A percentile compares a stretch with the other conserved stretches of the same genome.
Evolutionary conservation across 1,284 basidiomycete species (phyloP).

Genomic region (Rhodotorula sp.): DNA sequence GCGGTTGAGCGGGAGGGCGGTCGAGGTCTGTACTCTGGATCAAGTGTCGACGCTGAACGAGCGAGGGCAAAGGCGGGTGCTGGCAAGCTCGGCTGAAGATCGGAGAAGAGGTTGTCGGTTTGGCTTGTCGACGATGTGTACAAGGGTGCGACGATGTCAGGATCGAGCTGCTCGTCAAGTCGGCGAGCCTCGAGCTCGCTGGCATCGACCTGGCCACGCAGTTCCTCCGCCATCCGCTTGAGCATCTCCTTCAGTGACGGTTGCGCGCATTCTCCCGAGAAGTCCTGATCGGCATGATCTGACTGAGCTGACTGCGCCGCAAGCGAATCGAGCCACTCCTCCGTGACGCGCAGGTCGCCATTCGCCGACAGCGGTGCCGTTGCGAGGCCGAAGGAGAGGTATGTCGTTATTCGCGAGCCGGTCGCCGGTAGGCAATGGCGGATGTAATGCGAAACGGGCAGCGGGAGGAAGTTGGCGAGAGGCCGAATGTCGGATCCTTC

Average conservation of each 20-base stretch:
- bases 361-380: background rate
- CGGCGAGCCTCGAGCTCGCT: background rate
- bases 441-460: slow-evolving; percentile 35
- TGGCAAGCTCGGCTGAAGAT: too few relatives aligned
- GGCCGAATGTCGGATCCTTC: slow-evolving; percentile 30
- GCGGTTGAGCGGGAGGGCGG: too few relatives aligned
- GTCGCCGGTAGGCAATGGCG: slow-evolving; percentile 7
- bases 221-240: slow-evolving; percentile 25
- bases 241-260: background rate
- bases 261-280: background rate
- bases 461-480: slow-evolving; percentile 19
- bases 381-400: slow-evolving; percentile 26
- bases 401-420: background rate
- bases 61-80: background rate
- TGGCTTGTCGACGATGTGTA: too few relatives aligned
- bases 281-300: background rate
- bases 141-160: too few relatives aligned
- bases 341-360: background rate
- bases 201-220: slow-evolving; percentile 19
- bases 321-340: slow-evolving; percentile 22
- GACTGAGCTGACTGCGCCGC: too few relatives aligned
- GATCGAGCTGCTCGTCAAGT: background rate
- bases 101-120: background rate
- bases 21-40: background rate
- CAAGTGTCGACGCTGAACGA: background rate